Evolutionary conservation across 495 filamentous ascomycete genomes (phyloP).

Genomic region (Echria macrotheca): DNA sequence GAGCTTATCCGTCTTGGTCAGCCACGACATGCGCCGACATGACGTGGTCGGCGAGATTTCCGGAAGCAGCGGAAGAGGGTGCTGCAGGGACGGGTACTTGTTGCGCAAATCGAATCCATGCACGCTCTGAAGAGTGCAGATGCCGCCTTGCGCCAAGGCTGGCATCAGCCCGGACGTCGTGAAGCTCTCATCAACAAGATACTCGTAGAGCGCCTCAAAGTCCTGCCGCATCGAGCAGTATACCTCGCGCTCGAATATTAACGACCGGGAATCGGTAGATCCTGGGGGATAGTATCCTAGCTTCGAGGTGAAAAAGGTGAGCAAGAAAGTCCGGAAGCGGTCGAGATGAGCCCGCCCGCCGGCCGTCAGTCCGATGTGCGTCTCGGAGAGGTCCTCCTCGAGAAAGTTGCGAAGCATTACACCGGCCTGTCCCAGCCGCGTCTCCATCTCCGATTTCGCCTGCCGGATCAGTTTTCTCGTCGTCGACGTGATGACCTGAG

Average conservation of each 20-base stretch:
- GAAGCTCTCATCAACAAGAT: constrained; percentile 52
- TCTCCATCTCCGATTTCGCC: constrained; percentile 57
- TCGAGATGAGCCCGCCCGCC: constrained; percentile 54
- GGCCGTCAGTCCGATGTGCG: constrained; percentile 48
- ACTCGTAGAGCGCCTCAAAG: constrained; percentile 57
- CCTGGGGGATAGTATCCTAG: constrained; percentile 62
- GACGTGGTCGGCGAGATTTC: constrained; percentile 19
- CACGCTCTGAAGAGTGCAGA: constrained; percentile 56
- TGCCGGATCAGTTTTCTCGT: constrained; percentile 56
- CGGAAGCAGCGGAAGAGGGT: constrained; percentile 58
- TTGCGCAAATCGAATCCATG: constrained; percentile 53
- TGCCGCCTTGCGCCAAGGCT: constrained; percentile 46
- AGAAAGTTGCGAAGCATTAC: constrained; percentile 52
- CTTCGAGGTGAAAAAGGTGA: constrained; percentile 52
- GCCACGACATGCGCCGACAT: constrained; percentile 26
- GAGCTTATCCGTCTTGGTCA: constrained; percentile 25
- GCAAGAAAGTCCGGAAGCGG: constrained; percentile 56
- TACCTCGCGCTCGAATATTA: constrained; percentile 46
- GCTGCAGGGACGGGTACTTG: constrained; percentile 45
- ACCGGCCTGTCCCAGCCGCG: constrained; percentile 45
- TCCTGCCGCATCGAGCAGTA: constrained; percentile 55
- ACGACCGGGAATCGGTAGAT: constrained; percentile 22
- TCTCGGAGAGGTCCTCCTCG: constrained; percentile 52
- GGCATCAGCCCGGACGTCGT: constrained; percentile 34
- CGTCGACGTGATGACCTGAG: constrained; percentile 47